Conservation (phyloP, 768 basidiomycete genomes). For the Tulasnella sp. region DNA sequence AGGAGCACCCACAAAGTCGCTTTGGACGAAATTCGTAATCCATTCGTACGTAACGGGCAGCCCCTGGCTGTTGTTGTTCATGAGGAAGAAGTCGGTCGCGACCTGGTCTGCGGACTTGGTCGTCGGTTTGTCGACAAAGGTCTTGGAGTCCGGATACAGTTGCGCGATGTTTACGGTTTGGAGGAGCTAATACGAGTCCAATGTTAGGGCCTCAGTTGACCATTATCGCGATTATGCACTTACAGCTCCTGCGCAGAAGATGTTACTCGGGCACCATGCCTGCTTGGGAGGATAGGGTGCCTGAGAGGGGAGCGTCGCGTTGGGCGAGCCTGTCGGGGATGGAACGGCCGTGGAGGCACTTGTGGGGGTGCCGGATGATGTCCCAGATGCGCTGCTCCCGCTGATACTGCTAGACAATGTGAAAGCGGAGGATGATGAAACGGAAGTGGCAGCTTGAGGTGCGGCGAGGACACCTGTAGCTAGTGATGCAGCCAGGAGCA, state of each 20-base stretch:
- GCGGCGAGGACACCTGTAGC: not conserved
- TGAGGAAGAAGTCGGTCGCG: conserved; percentile 46
- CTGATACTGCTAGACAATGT: no score
- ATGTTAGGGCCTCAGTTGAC: not conserved
- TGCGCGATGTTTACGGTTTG: conserved; percentile 77
- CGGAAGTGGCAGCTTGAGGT: not conserved
- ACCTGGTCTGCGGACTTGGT: conserved; percentile 51
- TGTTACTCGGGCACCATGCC: conserved; percentile 62
- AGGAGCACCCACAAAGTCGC: conserved; percentile 43
- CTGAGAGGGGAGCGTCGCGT: conserved; percentile 39
- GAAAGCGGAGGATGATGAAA: not conserved
- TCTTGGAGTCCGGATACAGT: conserved; percentile 72
- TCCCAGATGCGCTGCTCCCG: conserved; percentile 21
- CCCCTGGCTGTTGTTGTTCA: conserved; percentile 15
- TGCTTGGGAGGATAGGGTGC: conserved; percentile 53
- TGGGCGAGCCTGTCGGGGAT: not conserved
- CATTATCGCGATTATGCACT: conserved; percentile 20
- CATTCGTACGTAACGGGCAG: conserved; percentile 42
- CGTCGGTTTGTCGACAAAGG: conserved; percentile 84
- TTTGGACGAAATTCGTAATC: conserved; percentile 57
- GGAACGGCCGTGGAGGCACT: conserved; percentile 10
- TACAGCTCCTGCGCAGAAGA: conserved; percentile 73
- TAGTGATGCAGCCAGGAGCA: not conserved
- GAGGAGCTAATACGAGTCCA: conserved; percentile 41
- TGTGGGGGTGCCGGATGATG: not conserved